phyloP scores from a whole-genome alignment of 2,329 filamentous ascomycete genomes.

The Moelleriella libera region DNA sequence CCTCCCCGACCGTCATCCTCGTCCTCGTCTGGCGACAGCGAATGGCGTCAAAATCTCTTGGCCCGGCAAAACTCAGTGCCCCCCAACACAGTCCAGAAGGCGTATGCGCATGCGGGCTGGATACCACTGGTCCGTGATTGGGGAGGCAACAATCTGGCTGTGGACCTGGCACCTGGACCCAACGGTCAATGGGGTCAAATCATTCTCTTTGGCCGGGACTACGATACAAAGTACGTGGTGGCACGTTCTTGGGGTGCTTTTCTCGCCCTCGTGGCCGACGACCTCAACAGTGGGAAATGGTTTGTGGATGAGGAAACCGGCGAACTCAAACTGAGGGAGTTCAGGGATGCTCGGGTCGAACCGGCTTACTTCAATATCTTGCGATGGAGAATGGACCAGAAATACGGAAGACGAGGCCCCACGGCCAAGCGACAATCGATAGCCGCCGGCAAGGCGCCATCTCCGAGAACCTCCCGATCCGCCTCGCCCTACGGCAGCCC shows the following conservation, averaged over 20 bases:
- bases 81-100: constrained; percentile 73
- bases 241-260: constrained; percentile 85
- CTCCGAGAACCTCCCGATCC: constrained; percentile 32
- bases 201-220: constrained; percentile 92
- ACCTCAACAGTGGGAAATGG: constrained; percentile 79
- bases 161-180: constrained; percentile 84
- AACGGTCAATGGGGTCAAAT: constrained; percentile 90
- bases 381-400: constrained; percentile 90
- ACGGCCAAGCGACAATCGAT: constrained; percentile 39
- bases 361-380: constrained; percentile 90
- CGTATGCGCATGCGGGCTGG: constrained; percentile 88
- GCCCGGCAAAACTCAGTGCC: constrained; percentile 81
- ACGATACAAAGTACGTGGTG: constrained; percentile 96
- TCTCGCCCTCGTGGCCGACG: constrained; percentile 75
- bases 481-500: constrained; percentile 54
- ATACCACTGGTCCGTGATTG: constrained; percentile 93
- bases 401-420: constrained; percentile 54
- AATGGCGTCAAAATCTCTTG: constrained; percentile 75
- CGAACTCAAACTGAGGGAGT: constrained; percentile 85
- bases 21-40: constrained; percentile 34
- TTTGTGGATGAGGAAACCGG: constrained; percentile 83
- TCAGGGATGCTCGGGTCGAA: constrained; percentile 79
- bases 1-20: constrained; percentile 19
- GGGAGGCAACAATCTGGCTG: constrained; percentile 94
- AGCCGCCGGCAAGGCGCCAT: constrained; percentile 25